These are phyloP conservation scores for Aspergillus sp. DNA, from an alignment of 2,329 filamentous ascomycete genomes.

Conservation along the genomic window DNA sequence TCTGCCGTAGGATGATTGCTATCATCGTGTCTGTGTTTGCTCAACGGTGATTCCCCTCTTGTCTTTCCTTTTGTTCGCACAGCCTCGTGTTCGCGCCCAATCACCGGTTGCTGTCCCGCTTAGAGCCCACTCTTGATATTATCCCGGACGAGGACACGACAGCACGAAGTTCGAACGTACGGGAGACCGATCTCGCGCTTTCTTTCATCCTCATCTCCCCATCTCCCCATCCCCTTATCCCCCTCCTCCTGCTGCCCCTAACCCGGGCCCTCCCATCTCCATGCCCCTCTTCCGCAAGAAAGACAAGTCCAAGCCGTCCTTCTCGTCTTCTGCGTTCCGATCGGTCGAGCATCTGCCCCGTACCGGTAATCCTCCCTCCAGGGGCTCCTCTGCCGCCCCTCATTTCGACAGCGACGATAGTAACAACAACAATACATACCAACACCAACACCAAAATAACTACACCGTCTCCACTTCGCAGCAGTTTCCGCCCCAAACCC, in stretches of 20 bases:
- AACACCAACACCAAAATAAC: background rate
- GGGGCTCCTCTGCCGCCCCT: conserved; percentile 9
- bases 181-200: background rate
- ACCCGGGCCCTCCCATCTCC: conserved; percentile 10
- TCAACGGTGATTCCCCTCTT: background rate
- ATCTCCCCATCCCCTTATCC: background rate
- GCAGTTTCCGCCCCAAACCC: conserved; percentile 11
- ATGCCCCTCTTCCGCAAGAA: conserved; percentile 20
- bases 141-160: background rate
- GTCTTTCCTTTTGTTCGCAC: background rate
- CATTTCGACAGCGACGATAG: conserved; percentile 9
- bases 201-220: conserved; percentile 7
- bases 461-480: conserved; percentile 12
- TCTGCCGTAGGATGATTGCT: background rate
- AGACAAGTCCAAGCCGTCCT: conserved; percentile 15
- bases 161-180: background rate
- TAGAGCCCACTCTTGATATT: conserved; percentile 1
- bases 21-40: background rate
- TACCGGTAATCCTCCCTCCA: conserved; percentile 4
- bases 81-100: conserved; percentile 14
- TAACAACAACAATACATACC: background rate
- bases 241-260: background rate
- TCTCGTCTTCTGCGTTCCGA: conserved; percentile 16
- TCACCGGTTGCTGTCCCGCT: conserved; percentile 11
- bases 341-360: conserved; percentile 16